A percentile compares a stretch with the other conserved stretches of the same genome.
Evolutionary conservation across 257 asterid species (phyloP).

Genomic region (Perilla frutescens): DNA sequence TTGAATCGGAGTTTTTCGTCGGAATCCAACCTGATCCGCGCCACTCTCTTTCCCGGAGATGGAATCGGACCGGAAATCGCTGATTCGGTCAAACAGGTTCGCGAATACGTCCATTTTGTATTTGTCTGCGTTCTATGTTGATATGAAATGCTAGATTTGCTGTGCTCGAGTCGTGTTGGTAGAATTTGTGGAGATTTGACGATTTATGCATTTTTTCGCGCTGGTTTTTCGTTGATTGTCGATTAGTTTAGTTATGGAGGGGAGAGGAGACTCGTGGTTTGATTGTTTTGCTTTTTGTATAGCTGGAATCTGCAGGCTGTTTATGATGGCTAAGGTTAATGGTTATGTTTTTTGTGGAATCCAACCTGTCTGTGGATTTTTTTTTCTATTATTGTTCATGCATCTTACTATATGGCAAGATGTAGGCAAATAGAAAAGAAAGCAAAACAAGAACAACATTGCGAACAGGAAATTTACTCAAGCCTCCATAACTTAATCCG

Average conservation of each 20-base stretch:
- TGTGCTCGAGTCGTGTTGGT: slow-evolving; percentile 1
- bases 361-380: neutral
- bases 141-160: slow-evolving; percentile 16
- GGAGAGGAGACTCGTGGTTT: neutral
- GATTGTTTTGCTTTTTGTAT: neutral
- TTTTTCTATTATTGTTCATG: neutral
- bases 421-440: neutral
- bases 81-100: slow-evolving; percentile 77
- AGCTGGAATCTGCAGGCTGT: neutral
- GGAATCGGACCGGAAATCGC: slow-evolving; percentile 99
- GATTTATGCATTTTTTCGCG: neutral
- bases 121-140: neutral
- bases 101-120: neutral
- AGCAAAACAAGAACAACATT: neutral
- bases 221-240: slow-evolving; percentile 5
- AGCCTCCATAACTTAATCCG: neutral
- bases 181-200: neutral
- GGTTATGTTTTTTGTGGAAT: neutral
- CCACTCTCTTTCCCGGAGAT: slow-evolving; percentile 96
- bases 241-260: slow-evolving; percentile 3
- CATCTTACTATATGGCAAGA: neutral
- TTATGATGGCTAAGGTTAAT: neutral
- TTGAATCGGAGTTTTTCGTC: slow-evolving; percentile 54
- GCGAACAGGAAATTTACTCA: neutral
- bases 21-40: slow-evolving; percentile 70